A percentile compares a stretch with the other conserved stretches of the same genome.
These are phyloP conservation scores for Macaranga tanarius DNA, from an alignment of 441 rosid species.

Conservation along the genomic window DNA sequence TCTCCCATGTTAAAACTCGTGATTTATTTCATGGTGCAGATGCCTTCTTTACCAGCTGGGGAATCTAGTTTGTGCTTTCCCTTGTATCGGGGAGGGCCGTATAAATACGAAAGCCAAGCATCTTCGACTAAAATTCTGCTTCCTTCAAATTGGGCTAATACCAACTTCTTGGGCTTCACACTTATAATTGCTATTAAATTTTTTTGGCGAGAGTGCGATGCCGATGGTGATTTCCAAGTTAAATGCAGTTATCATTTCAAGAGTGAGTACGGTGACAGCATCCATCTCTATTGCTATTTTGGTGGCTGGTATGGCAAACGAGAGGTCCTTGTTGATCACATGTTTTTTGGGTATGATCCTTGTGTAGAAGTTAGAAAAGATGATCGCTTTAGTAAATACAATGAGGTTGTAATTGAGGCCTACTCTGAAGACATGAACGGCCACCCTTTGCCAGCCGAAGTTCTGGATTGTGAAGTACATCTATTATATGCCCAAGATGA, in stretches of 20 bases:
- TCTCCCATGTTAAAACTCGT: background rate
- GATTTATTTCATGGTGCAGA: slow-evolving; percentile 5
- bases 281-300: background rate
- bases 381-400: background rate
- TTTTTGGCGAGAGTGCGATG: too few species aligned
- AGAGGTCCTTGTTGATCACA: background rate
- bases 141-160: slow-evolving; percentile 3
- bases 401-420: background rate
- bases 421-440: background rate
- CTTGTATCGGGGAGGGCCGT: too few species aligned
- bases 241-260: slow-evolving; percentile 20
- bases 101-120: background rate
- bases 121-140: slow-evolving; percentile 18
- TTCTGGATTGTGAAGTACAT: slow-evolving; percentile 12
- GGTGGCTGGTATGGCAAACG: background rate
- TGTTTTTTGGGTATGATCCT: slow-evolving; percentile 8
- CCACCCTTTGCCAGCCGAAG: background rate
- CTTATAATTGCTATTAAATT: slow-evolving; percentile 10
- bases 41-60: background rate
- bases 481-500: background rate
- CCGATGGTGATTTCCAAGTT: background rate
- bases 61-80: slow-evolving; percentile 7
- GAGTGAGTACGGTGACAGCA: background rate
- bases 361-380: slow-evolving; percentile 4
- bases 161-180: slow-evolving; percentile 15